Percentiles rank a stretch among this genome's conserved stretches.
phyloP scores from a whole-genome alignment of 257 asterid species.

The Echites panduratus region DNA sequence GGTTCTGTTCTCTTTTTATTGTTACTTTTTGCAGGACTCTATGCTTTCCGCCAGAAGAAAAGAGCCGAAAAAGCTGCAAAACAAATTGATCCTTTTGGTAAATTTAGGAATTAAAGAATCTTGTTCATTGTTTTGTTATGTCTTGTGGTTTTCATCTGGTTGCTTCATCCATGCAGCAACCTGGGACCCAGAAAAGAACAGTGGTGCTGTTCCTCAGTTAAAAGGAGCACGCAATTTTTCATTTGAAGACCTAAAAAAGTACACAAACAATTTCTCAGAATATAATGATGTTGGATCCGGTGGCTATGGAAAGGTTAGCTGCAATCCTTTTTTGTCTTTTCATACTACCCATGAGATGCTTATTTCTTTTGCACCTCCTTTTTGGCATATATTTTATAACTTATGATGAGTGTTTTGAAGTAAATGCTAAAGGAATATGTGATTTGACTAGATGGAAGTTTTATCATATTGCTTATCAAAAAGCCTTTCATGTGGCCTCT shows the following conservation, averaged over 20 bases:
- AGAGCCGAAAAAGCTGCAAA: constrained; percentile 60
- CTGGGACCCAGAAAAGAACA: constrained; percentile 54
- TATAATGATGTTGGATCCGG: constrained; percentile 62
- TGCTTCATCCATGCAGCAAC: constrained; percentile 46
- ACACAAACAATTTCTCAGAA: constrained; percentile 68
- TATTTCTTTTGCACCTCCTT: neutral
- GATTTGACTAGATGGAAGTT: neutral
- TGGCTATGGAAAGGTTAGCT: constrained; percentile 85
- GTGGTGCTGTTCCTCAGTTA: constrained; percentile 80
- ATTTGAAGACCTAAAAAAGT: constrained; percentile 68
- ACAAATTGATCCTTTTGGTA: constrained; percentile 82
- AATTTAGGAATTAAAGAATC: constrained; percentile 1
- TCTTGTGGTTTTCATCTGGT: constrained; percentile 12
- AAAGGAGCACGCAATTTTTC: constrained; percentile 66
- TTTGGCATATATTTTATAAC: too few relatives aligned
- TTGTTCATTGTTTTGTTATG: neutral
- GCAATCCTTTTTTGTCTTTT: constrained; percentile 1
- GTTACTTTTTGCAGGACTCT: constrained; percentile 54
- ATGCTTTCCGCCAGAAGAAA: constrained; percentile 67
- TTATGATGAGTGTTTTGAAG: neutral
- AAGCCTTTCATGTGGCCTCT: neutral
- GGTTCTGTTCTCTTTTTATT: constrained; percentile 47
- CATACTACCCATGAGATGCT: too few relatives aligned
- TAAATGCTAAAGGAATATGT: neutral
- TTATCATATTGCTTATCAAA: neutral